Base-by-base conservation (phyloP, 441 rosid genomes). In the Gossypium schwendimanii region DNA sequence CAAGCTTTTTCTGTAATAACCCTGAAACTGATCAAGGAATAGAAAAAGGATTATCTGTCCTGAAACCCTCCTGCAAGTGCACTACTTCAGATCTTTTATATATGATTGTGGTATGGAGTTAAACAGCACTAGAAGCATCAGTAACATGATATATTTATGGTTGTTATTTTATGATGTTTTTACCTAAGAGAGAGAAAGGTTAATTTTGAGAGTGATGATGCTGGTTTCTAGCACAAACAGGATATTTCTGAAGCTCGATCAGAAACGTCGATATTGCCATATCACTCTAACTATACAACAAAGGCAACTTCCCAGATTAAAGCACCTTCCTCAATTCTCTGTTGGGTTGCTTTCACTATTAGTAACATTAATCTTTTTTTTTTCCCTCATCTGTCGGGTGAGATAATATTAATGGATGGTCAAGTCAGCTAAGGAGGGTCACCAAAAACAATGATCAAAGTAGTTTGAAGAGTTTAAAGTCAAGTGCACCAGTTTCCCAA, bases 401-500 rank as follows among this genome's bases (percentile, higher is more conserved):
- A 14, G 52, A 39, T 1, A 39, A 14, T 20, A 3, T 20, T 20
- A 20, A 53, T 12, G 63, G 52, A 36, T 70, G 63, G 73, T 55
- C 20, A 54, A 45, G 70, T 65, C 70, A 65, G 33, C 65, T 8
- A 61, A 45, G 33, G 21, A 21, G 52, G 20, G 15, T 20, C 54
- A 65, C 52, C 47, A 58, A 28, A 8, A n/a, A 52, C 67, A 59
- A 71, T 36, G 67, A 36, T 41, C 63, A 3, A 55, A 70, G 78
- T 67, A 70, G 24, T 72, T 33, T 70, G 71, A 18, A 74, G 62
- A 10, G 66, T 49, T 31, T 10, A 49, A 77, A 80, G 79, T 69
- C 85, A 72, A 69, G 52, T 33, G 49, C 45, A 52, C 75, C 81
- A 55, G 75, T 81, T 79, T 41, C 82, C 83, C 59, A 77, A 45